Evolutionary conservation across 176 grass and related monocot genomes (phyloP).

Genomic region (Aegilops bicornis): DNA sequence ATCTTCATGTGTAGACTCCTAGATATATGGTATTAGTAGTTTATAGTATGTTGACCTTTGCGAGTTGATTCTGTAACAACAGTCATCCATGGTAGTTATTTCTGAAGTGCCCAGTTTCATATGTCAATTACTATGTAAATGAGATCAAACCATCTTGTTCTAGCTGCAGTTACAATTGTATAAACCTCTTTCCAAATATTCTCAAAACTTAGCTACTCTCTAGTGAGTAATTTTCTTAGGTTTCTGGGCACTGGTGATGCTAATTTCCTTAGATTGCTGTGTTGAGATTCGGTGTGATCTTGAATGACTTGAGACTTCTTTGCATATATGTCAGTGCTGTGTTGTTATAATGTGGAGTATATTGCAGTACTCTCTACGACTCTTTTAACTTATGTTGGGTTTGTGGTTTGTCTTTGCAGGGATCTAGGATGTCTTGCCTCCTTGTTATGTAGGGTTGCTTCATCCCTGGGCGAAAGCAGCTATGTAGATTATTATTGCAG

Average conservation of each 20-base stretch:
- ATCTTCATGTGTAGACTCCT: not conserved
- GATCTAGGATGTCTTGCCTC: slow-evolving; percentile 69
- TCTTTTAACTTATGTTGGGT: slow-evolving; percentile 15
- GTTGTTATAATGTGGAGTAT: slow-evolving; percentile 6
- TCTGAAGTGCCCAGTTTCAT: not conserved
- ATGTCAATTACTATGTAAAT: not conserved
- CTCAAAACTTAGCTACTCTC: slow-evolving; percentile 15
- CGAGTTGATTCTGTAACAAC: not conserved
- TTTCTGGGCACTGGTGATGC: not conserved
- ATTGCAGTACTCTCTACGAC: not conserved
- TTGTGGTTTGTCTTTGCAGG: slow-evolving; percentile 54
- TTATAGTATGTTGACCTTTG: not conserved
- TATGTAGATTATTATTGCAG: slow-evolving; percentile 90
- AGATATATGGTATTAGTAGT: not conserved
- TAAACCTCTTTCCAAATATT: slow-evolving; percentile 2
- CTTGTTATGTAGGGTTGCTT: slow-evolving; percentile 70
- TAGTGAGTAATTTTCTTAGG: not conserved
- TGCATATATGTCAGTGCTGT: slow-evolving; percentile 5
- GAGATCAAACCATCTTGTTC: slow-evolving; percentile 5
- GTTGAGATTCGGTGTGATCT: slow-evolving; percentile 3
- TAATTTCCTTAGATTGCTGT: slow-evolving; percentile 10
- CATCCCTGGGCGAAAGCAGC: slow-evolving; percentile 59
- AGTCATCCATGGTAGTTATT: not conserved
- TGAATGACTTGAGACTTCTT: slow-evolving; percentile 13
- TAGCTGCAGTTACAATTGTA: not conserved